Conservation (phyloP, 2,329 filamentous ascomycete genomes). For the Beauveria bassiana region DNA sequence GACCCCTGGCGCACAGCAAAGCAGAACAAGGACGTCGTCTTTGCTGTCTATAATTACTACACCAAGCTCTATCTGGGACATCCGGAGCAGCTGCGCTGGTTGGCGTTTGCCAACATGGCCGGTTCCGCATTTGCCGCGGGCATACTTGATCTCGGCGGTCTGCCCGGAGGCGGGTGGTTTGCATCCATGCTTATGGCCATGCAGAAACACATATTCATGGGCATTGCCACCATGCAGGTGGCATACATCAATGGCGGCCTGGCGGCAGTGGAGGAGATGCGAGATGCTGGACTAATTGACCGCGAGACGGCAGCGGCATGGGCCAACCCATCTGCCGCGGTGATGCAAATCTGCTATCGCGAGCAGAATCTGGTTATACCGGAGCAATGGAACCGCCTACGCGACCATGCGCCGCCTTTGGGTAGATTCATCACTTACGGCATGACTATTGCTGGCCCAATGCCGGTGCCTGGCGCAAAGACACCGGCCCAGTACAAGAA, state of each 20-base stretch:
- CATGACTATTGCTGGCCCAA: constrained; percentile 1
- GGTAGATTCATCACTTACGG: constrained; percentile 1
- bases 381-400: neutral
- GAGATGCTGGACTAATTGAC: neutral
- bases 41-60: constrained; percentile 1
- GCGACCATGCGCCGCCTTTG: neutral
- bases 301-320: neutral
- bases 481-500: constrained; percentile 5
- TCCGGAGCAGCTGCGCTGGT: constrained; percentile 4
- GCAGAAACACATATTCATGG: constrained; percentile 8
- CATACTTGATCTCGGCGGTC: neutral
- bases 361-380: constrained; percentile 5
- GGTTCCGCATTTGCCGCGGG: neutral
- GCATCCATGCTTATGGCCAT: constrained; percentile 7
- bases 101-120: constrained; percentile 6
- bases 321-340: neutral
- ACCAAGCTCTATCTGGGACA: constrained; percentile 1
- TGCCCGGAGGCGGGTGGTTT: neutral
- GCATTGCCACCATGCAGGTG: constrained; percentile 1
- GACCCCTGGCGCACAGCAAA: constrained; percentile 1
- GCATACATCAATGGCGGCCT: neutral
- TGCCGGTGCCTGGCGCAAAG: constrained; percentile 5
- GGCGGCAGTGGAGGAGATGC: constrained; percentile 3
- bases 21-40: neutral
- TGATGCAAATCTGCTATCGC: neutral